phyloP scores from a whole-genome alignment of 345 rosid genomes.

The Clausena lansium region DNA sequence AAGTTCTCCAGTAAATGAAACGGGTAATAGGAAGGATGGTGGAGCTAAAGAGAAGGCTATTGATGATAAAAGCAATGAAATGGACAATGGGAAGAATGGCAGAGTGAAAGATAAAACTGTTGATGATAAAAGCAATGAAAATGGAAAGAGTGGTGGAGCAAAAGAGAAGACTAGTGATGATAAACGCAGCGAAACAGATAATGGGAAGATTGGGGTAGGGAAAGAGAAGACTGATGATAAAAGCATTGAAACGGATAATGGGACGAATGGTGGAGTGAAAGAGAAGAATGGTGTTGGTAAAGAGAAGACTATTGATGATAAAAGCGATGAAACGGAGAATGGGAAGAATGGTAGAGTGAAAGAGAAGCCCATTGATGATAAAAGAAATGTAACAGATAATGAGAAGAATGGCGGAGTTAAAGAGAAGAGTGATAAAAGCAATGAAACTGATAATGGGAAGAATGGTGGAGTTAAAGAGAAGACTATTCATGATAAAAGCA shows the following conservation, averaged over 20 bases:
- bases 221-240: too few species aligned
- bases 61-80: conserved; percentile 14
- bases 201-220: too few species aligned
- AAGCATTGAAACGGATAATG: too few species aligned
- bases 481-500: conserved; percentile 26
- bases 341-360: not conserved
- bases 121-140: conserved; percentile 17
- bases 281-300: not conserved
- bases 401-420: not conserved
- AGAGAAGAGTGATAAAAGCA: conserved; percentile 11
- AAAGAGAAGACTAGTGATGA: too few species aligned
- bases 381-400: not conserved
- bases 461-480: not conserved
- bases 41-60: not conserved
- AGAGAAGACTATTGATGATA: too few species aligned
- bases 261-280: too few species aligned
- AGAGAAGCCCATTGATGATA: not conserved
- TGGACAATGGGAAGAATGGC: not conserved
- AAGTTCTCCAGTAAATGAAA: not conserved
- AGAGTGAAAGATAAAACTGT: conserved; percentile 12
- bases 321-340: not conserved
- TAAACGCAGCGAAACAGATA: too few species aligned
- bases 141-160: too few species aligned
- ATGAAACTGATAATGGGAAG: not conserved
- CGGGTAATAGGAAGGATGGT: not conserved